These are phyloP conservation scores for Saccharum hybrid DNA, from an alignment of 202 grass and related monocot species.

Conservation along the genomic window DNA sequence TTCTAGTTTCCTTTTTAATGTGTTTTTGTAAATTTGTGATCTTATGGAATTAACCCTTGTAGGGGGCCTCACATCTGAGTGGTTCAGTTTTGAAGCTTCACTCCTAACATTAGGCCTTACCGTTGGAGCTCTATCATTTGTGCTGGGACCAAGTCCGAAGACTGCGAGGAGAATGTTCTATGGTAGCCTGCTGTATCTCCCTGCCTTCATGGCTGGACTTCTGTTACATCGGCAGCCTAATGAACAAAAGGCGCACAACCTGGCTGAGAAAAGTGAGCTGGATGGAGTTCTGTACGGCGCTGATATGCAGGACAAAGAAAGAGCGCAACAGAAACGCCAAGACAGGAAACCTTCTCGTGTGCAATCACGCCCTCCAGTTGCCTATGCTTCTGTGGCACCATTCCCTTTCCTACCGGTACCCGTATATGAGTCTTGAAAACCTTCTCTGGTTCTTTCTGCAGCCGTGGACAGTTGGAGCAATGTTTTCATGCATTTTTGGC, in stretches of 20 bases:
- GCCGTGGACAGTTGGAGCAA: not conserved
- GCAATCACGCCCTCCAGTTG: conserved; percentile 67
- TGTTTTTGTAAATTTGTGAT: conserved; percentile 9
- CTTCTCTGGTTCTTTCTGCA: not conserved
- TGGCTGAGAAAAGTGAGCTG: conserved; percentile 32
- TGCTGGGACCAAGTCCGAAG: conserved; percentile 62
- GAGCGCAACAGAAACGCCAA: conserved; percentile 32
- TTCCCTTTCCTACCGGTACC: conserved; percentile 89
- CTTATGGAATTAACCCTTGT: conserved; percentile 32
- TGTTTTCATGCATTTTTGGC: not conserved
- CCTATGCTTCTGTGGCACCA: conserved; percentile 83
- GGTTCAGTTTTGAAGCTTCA: conserved; percentile 86
- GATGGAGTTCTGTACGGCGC: conserved; percentile 40
- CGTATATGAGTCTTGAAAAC: conserved; percentile 57
- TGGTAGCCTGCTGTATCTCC: conserved; percentile 87
- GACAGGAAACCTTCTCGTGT: conserved; percentile 35
- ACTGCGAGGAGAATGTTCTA: conserved; percentile 90
- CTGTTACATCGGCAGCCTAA: conserved; percentile 73
- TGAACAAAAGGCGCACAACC: conserved; percentile 45
- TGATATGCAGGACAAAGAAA: conserved; percentile 51
- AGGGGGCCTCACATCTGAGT: conserved; percentile 86
- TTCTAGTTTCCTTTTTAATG: not conserved
- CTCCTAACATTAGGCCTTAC: conserved; percentile 72
- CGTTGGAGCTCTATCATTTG: conserved; percentile 65
- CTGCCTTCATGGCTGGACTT: conserved; percentile 88